Conservation (phyloP, 148 eudicot genomes). For the Fallopia convolvulus region DNA sequence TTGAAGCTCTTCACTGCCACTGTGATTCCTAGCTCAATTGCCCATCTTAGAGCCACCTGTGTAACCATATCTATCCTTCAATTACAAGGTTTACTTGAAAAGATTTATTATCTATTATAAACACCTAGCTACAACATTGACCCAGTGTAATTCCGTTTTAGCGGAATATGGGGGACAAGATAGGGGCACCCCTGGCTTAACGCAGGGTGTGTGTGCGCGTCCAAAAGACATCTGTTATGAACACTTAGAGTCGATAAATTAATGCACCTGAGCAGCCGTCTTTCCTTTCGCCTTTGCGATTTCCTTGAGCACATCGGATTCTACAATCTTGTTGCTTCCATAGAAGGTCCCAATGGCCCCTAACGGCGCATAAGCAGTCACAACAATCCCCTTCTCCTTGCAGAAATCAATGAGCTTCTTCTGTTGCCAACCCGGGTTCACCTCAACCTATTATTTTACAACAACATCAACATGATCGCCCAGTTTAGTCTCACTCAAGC, state of each 20-base stretch:
- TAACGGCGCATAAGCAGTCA: constrained; percentile 41
- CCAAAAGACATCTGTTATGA: too few species aligned
- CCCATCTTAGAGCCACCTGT: constrained; percentile 51
- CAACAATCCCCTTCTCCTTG: constrained; percentile 33
- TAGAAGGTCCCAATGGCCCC: constrained; percentile 34
- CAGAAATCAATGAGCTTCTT: constrained; percentile 53
- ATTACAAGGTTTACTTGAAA: background rate
- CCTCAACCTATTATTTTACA: constrained; percentile 31
- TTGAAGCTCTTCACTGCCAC: constrained; percentile 45
- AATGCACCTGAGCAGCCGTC: constrained; percentile 47
- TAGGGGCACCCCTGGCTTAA: too few species aligned
- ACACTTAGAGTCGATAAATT: background rate
- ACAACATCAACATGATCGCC: too few species aligned
- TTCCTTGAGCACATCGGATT: constrained; percentile 34
- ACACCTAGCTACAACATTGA: too few species aligned
- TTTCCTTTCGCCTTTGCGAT: constrained; percentile 46
- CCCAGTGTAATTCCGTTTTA: too few species aligned
- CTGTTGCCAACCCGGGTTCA: constrained; percentile 61
- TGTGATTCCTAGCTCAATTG: constrained; percentile 41
- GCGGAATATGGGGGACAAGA: too few species aligned
- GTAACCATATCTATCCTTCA: background rate
- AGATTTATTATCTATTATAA: too few species aligned
- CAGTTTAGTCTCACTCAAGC: too few species aligned
- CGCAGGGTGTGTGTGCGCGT: too few species aligned
- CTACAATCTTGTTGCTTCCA: constrained; percentile 43